Conservation (phyloP, 1,284 basidiomycete species). For the Earliella scabrosa region DNA sequence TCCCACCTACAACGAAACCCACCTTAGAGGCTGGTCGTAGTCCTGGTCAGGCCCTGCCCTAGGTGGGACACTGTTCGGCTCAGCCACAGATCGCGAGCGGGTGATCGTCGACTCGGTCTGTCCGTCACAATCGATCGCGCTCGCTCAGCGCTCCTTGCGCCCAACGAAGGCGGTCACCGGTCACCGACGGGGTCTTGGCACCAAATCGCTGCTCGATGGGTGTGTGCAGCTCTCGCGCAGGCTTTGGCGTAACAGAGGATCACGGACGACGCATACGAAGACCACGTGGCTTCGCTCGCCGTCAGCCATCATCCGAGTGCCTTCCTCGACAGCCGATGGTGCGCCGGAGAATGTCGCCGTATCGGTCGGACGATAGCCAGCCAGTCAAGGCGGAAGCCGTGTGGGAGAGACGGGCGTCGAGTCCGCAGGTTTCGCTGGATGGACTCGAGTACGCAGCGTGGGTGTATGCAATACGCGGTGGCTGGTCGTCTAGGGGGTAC, state of each 20-base stretch:
- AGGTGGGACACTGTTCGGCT: no score
- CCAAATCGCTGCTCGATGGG: slow-evolving; percentile 68
- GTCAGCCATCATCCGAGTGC: slow-evolving; percentile 54
- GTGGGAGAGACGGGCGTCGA: slow-evolving; percentile 47
- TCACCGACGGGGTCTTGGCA: slow-evolving; percentile 60
- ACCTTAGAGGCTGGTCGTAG: no score
- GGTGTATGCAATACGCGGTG: slow-evolving; percentile 66
- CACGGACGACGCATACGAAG: slow-evolving; percentile 52
- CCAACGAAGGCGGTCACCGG: slow-evolving; percentile 73
- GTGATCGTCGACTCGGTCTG: no score
- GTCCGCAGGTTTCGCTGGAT: slow-evolving; percentile 59
- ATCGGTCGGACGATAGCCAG: slow-evolving; percentile 70
- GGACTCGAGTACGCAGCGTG: slow-evolving; percentile 62
- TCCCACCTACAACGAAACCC: no score
- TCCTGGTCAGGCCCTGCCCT: no score
- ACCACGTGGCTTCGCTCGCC: slow-evolving; percentile 53
- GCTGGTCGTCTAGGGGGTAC: no score
- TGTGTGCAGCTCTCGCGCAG: slow-evolving; percentile 58
- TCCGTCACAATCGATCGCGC: no score
- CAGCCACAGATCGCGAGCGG: no score
- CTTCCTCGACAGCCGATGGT: slow-evolving; percentile 60
- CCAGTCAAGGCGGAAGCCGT: slow-evolving; percentile 54
- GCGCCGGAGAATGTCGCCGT: slow-evolving; percentile 60
- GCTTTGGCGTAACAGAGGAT: slow-evolving; percentile 62
- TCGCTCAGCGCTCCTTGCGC: no score